These are phyloP conservation scores for Hypoxylon sp. DNA, from an alignment of 2,329 filamentous ascomycete species.

Conservation along the genomic window DNA sequence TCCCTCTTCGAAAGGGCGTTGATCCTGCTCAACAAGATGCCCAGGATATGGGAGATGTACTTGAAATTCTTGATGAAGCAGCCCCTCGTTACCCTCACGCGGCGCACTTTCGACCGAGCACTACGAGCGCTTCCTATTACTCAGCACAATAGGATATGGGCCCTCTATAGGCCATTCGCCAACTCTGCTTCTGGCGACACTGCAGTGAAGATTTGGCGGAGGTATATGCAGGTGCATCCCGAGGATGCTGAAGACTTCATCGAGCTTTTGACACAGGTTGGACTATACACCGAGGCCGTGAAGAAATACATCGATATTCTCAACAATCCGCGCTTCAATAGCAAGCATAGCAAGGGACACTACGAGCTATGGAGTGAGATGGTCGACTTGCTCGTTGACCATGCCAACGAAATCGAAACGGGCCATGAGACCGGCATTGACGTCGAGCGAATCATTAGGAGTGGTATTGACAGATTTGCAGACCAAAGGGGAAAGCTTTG, in stretches of 20 bases:
- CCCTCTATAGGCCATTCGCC: constrained; percentile 89
- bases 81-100: constrained; percentile 88
- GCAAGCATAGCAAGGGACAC: constrained; percentile 93
- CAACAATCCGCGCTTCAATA: constrained; percentile 90
- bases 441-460: constrained; percentile 92
- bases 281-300: constrained; percentile 91
- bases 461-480: constrained; percentile 89
- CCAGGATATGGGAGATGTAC: constrained; percentile 98
- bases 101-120: constrained; percentile 91
- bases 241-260: constrained; percentile 97
- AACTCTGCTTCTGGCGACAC: constrained; percentile 92
- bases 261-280: constrained; percentile 84
- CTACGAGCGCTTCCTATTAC: constrained; percentile 92
- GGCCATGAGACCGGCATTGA: constrained; percentile 86
- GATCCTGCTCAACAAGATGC: constrained; percentile 98
- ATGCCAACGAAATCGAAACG: constrained; percentile 88
- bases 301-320: constrained; percentile 92
- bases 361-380: constrained; percentile 99
- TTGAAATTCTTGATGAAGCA: constrained; percentile 91
- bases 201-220: constrained; percentile 91
- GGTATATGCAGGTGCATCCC: constrained; percentile 97
- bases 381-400: constrained; percentile 92
- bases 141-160: constrained; percentile 97
- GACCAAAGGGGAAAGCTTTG: constrained; percentile 96
- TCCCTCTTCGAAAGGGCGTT: constrained; percentile 92